A percentile compares a stretch with the other conserved stretches of the same genome.
Conservation (phyloP, 179 eudicot species). For the Sideroxylon spinosum region DNA sequence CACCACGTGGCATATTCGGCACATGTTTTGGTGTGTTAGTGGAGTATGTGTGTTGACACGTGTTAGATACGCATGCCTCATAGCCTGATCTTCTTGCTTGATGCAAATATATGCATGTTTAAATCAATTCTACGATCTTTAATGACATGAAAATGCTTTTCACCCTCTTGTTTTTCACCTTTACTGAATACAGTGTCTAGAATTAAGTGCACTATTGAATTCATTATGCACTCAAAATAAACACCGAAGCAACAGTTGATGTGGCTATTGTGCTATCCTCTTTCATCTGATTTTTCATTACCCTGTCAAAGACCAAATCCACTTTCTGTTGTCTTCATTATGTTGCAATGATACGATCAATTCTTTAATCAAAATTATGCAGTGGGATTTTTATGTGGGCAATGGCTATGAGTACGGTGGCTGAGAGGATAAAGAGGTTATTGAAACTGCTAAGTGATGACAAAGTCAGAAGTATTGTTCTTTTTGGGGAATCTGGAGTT, state of each 20-base stretch:
- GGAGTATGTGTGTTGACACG: no score
- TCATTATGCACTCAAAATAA: background rate
- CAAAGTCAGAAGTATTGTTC: conserved; percentile 4
- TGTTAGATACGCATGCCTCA: no score
- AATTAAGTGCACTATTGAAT: background rate
- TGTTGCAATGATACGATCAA: background rate
- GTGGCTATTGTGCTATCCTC: background rate
- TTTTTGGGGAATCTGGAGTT: conserved; percentile 16
- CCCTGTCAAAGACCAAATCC: background rate
- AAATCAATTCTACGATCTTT: background rate
- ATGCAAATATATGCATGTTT: background rate
- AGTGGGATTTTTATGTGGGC: background rate
- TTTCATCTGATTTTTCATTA: background rate
- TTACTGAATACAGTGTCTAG: background rate
- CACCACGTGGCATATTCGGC: no score
- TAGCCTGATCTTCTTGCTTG: no score
- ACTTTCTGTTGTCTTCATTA: background rate
- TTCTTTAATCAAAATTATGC: background rate
- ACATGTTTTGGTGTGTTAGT: no score
- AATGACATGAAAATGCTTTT: background rate
- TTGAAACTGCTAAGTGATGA: background rate
- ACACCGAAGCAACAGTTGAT: background rate
- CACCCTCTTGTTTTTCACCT: background rate
- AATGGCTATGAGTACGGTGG: background rate
- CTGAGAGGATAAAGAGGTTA: background rate